These are phyloP conservation scores for Triangularia setosa DNA, from an alignment of 2,329 filamentous ascomycete species.

Conservation along the genomic window DNA sequence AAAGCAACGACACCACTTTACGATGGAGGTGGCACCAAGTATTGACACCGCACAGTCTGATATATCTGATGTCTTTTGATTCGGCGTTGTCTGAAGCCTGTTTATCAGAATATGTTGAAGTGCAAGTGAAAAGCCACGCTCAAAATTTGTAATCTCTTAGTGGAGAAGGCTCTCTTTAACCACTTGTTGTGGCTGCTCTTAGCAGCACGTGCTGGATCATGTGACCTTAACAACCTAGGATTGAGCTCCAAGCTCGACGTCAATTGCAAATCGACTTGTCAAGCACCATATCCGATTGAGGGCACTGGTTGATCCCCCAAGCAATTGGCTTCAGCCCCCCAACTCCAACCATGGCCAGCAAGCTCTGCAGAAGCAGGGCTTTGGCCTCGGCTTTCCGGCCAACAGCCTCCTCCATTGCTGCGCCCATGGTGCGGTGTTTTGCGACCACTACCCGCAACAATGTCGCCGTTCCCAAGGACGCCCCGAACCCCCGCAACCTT, in stretches of 20 bases:
- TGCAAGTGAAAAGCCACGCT: not conserved
- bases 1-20: not conserved
- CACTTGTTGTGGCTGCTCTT: not conserved
- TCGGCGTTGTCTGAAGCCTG: not conserved
- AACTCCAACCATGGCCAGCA: conserved; percentile 54
- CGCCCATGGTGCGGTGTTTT: conserved; percentile 45
- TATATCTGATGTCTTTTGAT: not conserved
- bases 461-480: conserved; percentile 58
- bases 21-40: conserved; percentile 2
- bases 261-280: conserved; percentile 2
- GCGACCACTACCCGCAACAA: conserved; percentile 44
- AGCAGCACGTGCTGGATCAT: not conserved
- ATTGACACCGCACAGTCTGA: not conserved
- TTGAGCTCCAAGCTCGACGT: conserved; percentile 15
- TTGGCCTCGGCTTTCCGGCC: conserved; percentile 54
- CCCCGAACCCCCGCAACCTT: conserved; percentile 64
- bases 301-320: conserved; percentile 20
- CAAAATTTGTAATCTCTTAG: not conserved
- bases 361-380: conserved; percentile 53
- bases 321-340: conserved; percentile 44
- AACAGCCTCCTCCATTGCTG: conserved; percentile 41
- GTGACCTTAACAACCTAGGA: not conserved
- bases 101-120: not conserved
- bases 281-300: not conserved
- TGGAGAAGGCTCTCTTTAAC: not conserved